Evolutionary conservation across 352 stramenopile genomes (phyloP).

Genomic region (Pythium utonaiense): DNA sequence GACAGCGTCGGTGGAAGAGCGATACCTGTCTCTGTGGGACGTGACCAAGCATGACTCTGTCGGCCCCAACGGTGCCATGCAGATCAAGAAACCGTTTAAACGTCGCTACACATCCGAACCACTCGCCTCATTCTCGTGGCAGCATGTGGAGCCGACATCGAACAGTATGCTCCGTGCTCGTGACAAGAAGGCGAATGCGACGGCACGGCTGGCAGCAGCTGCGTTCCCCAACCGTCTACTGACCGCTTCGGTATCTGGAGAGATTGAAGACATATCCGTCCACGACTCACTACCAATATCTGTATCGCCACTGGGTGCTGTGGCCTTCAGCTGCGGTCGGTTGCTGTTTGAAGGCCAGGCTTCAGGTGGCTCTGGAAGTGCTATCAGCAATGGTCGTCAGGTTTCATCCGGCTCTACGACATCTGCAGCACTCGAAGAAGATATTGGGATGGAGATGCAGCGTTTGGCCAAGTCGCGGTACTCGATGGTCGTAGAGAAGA

Average conservation of each 20-base stretch:
- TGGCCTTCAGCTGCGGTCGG: slow-evolving; percentile 76
- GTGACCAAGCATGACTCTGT: slow-evolving; percentile 51
- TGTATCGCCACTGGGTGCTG: slow-evolving; percentile 56
- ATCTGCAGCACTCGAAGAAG: slow-evolving; percentile 29
- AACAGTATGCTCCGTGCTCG: slow-evolving; percentile 1
- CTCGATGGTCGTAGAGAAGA: slow-evolving; percentile 73
- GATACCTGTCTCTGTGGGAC: slow-evolving; percentile 85
- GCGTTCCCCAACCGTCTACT: slow-evolving; percentile 82
- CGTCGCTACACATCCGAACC: slow-evolving; percentile 75
- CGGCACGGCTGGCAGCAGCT: slow-evolving; percentile 29
- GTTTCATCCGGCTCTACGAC: not conserved
- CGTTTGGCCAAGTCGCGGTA: slow-evolving; percentile 72
- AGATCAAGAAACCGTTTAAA: slow-evolving; percentile 72
- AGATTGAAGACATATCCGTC: slow-evolving; percentile 84
- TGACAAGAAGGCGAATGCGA: slow-evolving; percentile 10
- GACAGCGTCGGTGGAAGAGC: slow-evolving; percentile 71
- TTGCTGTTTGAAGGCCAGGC: slow-evolving; percentile 56
- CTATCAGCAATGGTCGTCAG: not conserved
- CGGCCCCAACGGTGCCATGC: slow-evolving; percentile 20
- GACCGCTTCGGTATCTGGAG: slow-evolving; percentile 61
- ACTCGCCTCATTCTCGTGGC: slow-evolving; percentile 80
- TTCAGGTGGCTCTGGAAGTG: not conserved
- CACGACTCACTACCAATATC: slow-evolving; percentile 85
- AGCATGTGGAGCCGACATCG: slow-evolving; percentile 34
- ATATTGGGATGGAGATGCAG: slow-evolving; percentile 79